Percentiles rank a stretch among this genome's conserved stretches.
Conservation (phyloP, 805 yeast species). For the Saccharomycopsis babjevae region DNA sequence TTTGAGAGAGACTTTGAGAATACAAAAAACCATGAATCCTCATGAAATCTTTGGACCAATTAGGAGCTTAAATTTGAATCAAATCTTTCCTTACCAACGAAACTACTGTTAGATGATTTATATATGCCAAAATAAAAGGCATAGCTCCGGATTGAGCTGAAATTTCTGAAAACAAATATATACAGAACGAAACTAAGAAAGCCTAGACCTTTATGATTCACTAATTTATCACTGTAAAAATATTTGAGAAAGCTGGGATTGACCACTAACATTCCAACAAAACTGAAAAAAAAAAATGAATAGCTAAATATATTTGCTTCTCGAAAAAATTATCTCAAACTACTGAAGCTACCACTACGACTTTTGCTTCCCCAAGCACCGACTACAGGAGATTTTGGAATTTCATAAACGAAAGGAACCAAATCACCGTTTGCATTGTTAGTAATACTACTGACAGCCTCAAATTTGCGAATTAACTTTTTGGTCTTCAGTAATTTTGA, state of each 20-base stretch:
- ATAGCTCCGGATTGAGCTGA: no score
- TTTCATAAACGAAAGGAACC: background rate
- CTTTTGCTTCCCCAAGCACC: background rate
- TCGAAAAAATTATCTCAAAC: background rate
- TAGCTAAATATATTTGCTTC: no score
- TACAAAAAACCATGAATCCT: constrained; percentile 5
- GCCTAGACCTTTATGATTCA: no score
- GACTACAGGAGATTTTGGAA: background rate
- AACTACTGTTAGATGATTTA: background rate
- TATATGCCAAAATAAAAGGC: no score
- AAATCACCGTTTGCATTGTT: background rate
- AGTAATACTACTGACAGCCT: background rate
- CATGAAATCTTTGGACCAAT: constrained; percentile 3
- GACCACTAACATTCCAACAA: no score
- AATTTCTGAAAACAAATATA: no score
- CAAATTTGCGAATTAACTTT: background rate
- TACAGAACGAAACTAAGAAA: no score
- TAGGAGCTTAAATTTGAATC: background rate
- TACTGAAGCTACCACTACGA: background rate
- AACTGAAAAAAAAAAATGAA: no score
- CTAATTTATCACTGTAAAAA: no score
- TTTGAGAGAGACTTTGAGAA: background rate
- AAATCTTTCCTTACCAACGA: background rate
- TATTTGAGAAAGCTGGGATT: no score
- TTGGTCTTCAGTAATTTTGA: background rate